These are phyloP conservation scores for Boletus bicolor DNA, from an alignment of 768 basidiomycete species.

Conservation along the genomic window DNA sequence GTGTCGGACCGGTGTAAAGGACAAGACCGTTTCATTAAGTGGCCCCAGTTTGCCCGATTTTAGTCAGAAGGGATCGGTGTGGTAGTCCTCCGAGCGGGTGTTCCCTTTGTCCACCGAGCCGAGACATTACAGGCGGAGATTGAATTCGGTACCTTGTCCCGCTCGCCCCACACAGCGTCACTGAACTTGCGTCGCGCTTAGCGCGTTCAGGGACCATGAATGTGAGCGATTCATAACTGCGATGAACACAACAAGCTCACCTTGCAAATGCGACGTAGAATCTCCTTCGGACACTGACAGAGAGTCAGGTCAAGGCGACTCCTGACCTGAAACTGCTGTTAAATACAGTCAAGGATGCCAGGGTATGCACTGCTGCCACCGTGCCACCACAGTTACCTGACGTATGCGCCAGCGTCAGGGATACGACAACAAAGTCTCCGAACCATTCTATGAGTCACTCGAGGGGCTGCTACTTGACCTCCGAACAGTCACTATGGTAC, in stretches of 20 bases:
- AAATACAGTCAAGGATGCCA: conserved; percentile 80
- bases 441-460: conserved; percentile 91
- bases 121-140: conserved; percentile 26
- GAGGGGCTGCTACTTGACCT: conserved; percentile 88
- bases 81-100: neutral
- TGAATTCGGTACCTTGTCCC: conserved; percentile 29
- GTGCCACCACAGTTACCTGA: conserved; percentile 17
- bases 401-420: conserved; percentile 38
- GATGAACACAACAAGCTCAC: neutral
- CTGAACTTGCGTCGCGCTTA: conserved; percentile 23
- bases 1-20: no score
- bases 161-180: conserved; percentile 33
- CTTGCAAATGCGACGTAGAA: conserved; percentile 48
- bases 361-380: conserved; percentile 54
- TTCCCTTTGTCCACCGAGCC: neutral
- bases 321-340: conserved; percentile 79
- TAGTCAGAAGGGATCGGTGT: no score
- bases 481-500: conserved; percentile 67
- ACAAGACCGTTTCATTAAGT: no score
- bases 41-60: no score
- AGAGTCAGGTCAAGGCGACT: conserved; percentile 62
- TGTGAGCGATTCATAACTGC: conserved; percentile 4
- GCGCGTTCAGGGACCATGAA: conserved; percentile 30
- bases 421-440: conserved; percentile 69
- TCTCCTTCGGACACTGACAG: conserved; percentile 83